Evolutionary conservation across 2,329 filamentous ascomycete genomes (phyloP).

Genomic region (Delphinella strobiligena): DNA sequence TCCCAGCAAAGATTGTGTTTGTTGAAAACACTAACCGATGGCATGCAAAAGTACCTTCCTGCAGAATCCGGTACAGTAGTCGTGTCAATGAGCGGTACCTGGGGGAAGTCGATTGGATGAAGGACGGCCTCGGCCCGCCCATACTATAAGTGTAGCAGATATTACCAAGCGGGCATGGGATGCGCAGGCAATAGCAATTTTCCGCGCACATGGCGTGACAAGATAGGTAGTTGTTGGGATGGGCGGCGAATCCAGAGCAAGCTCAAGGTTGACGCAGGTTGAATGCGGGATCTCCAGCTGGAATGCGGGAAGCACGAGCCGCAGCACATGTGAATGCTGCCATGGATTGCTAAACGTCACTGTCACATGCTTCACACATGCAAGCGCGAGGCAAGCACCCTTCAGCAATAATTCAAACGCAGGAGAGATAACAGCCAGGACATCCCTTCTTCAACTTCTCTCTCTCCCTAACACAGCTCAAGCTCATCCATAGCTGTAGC

Average conservation of each 20-base stretch:
- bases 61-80: too few relatives aligned
- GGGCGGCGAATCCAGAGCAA: not conserved
- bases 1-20: too few relatives aligned
- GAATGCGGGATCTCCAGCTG: not conserved
- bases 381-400: not conserved
- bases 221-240: not conserved
- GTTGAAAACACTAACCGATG: too few relatives aligned
- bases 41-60: too few relatives aligned
- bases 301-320: not conserved
- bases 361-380: not conserved
- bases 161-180: too few relatives aligned
- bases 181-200: too few relatives aligned
- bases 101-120: too few relatives aligned
- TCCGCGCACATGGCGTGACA: not conserved
- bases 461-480: too few relatives aligned
- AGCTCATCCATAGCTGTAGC: too few relatives aligned
- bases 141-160: too few relatives aligned
- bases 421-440: not conserved
- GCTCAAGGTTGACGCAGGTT: not conserved
- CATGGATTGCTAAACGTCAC: not conserved
- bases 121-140: too few relatives aligned
- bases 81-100: too few relatives aligned
- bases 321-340: not conserved
- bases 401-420: not conserved
- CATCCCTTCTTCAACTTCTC: not conserved